Evolutionary conservation across 768 basidiomycete genomes (phyloP), one percentile per base, ranked within the genome.

Genomic region (Tylopilus subfusipes): DNA sequence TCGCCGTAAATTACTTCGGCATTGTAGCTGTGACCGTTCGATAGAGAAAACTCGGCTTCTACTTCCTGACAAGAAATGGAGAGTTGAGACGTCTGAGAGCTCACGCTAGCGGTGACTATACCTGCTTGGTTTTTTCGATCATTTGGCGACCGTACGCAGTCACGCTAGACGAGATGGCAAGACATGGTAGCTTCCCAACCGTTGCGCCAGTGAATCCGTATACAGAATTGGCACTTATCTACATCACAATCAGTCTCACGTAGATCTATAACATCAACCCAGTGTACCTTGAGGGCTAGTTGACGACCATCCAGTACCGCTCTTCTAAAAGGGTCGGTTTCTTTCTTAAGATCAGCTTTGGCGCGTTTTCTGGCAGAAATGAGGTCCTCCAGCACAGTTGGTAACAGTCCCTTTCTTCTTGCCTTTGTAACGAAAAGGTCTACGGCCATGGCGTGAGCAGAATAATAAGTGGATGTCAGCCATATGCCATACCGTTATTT

Each of bases 131-230:
- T 68, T 84, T 86, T 70, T 98, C 96, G 56, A 99, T 98, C 97
- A 99, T 99, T 70, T 97, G 89, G 54, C 97, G 92, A 63, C 97
- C 97, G 70, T 97, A 99, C 0, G 97, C 83, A 2, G 97, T 99
- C 39, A 85, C 83, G 73, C 92, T 94, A 2, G 95, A 98, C 14
- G 97, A 98, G 57, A 99, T 99, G 11, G 93, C 75, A 39, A 98
- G 77, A 76, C 97, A 99, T 5, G 97, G 94, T 16, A 99, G 76
- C 72, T 98, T 98, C 52, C 97, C 97, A 59, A 98, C 81, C 0
- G 97, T 98, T 0, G 97, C 97, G 36, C 97, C 97, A 7, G 97
- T 98, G 69, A 99, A 98, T 25, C 97, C 97, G 62, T 99, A 99
- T 25, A 99, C 96, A 2, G 97, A 99, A 72, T 98, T 99, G 25